Conservation (phyloP, 2,329 filamentous ascomycete species). For the Pestalotiopsis sp. region DNA sequence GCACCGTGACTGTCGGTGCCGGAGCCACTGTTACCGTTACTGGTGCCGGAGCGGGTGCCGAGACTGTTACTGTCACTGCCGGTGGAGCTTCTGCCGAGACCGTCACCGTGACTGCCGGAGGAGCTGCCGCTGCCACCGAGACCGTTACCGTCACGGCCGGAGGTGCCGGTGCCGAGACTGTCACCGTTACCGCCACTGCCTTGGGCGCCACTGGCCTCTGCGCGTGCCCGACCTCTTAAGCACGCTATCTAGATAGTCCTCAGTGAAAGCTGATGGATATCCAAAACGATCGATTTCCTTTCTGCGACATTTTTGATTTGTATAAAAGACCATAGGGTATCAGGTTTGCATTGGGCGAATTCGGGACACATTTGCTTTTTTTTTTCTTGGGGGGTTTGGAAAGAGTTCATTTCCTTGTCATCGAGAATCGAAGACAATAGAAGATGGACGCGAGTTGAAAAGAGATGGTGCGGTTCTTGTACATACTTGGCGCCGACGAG, state of each 20-base stretch:
- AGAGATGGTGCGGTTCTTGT: slow-evolving; percentile 19
- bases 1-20: slow-evolving; percentile 9
- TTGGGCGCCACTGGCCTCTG: neutral
- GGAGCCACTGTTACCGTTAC: slow-evolving; percentile 13
- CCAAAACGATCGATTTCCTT: neutral
- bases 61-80: slow-evolving; percentile 8
- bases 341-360: neutral
- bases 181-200: neutral
- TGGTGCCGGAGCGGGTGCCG: slow-evolving; percentile 4
- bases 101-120: slow-evolving; percentile 9
- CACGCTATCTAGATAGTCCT: no score
- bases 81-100: slow-evolving; percentile 8
- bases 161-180: slow-evolving; percentile 4
- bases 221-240: neutral
- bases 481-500: slow-evolving; percentile 15
- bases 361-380: neutral
- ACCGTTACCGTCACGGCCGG: slow-evolving; percentile 14
- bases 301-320: neutral
- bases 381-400: neutral
- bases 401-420: neutral
- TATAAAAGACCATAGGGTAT: neutral
- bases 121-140: slow-evolving; percentile 1
- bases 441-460: neutral
- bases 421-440: neutral
- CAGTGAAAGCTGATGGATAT: neutral